A percentile compares a stretch with the other conserved stretches of the same genome.
phyloP scores from a whole-genome alignment of 805 yeast genomes.

The Debaryomyces tyrocola region DNA sequence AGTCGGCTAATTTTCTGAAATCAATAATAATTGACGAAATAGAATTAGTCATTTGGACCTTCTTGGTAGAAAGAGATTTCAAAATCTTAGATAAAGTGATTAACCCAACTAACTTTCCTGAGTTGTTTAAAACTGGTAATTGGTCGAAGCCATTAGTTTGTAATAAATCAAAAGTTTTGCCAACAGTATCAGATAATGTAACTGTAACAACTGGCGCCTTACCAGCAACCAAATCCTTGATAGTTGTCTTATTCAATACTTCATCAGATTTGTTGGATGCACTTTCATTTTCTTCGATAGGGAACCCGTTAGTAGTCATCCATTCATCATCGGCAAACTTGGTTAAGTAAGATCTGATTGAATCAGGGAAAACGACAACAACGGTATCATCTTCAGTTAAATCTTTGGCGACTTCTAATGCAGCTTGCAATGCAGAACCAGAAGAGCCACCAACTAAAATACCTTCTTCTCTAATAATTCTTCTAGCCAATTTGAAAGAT shows the following conservation, averaged over 20 bases:
- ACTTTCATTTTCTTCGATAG: slow-evolving; percentile 47
- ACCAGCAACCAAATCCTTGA: slow-evolving; percentile 59
- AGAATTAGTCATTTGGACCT: slow-evolving; percentile 54
- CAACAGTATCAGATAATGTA: slow-evolving; percentile 55
- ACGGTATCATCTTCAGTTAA: slow-evolving; percentile 72
- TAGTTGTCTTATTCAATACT: slow-evolving; percentile 44
- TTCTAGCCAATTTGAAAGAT: slow-evolving; percentile 76
- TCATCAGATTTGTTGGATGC: slow-evolving; percentile 43
- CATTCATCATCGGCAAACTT: slow-evolving; percentile 90
- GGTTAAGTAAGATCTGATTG: slow-evolving; percentile 81
- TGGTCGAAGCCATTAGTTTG: slow-evolving; percentile 82
- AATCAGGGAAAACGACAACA: slow-evolving; percentile 84
- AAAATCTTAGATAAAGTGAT: slow-evolving; percentile 74
- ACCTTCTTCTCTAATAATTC: slow-evolving; percentile 82
- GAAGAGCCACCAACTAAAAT: slow-evolving; percentile 88
- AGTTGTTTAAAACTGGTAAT: slow-evolving; percentile 66
- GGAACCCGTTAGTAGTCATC: slow-evolving; percentile 76
- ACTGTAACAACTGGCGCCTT: slow-evolving; percentile 82
- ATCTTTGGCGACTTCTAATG: slow-evolving; percentile 64
- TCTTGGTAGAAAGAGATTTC: slow-evolving; percentile 62
- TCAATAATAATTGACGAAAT: slow-evolving; percentile 65
- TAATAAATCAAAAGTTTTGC: slow-evolving; percentile 65
- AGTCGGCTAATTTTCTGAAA: slow-evolving; percentile 69
- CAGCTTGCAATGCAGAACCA: slow-evolving; percentile 81
- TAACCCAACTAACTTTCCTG: slow-evolving; percentile 69